Conservation (phyloP, 2,329 filamentous ascomycete species). For the Lecanosticta acicola region DNA sequence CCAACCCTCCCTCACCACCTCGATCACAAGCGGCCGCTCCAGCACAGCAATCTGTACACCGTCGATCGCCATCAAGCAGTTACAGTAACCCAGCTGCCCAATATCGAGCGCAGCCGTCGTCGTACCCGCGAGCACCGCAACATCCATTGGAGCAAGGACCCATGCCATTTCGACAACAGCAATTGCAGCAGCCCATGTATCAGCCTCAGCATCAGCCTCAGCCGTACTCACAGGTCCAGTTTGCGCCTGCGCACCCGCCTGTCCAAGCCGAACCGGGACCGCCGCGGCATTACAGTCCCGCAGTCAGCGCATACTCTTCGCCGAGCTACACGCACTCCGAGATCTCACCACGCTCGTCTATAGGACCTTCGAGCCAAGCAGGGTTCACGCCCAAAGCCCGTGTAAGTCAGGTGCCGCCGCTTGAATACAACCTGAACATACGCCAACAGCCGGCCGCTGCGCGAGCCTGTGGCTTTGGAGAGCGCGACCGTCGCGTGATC, state of each 20-base stretch:
- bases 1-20: slow-evolving; percentile 31
- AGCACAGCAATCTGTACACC: slow-evolving; percentile 24
- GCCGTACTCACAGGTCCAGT: slow-evolving; percentile 7
- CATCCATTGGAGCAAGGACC: slow-evolving; percentile 17
- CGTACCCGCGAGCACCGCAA: slow-evolving; percentile 13
- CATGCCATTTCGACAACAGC: slow-evolving; percentile 9
- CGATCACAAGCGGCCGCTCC: slow-evolving; percentile 5
- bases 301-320: slow-evolving; percentile 19
- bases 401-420: slow-evolving; percentile 20
- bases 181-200: slow-evolving; percentile 10
- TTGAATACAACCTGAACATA: slow-evolving; percentile 51
- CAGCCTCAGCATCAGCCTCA: slow-evolving; percentile 7
- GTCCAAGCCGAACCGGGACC: slow-evolving; percentile 7
- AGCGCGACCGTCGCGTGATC: slow-evolving; percentile 73
- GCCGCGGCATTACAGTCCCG: slow-evolving; percentile 14
- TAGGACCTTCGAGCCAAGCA: slow-evolving; percentile 9
- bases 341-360: slow-evolving; percentile 23
- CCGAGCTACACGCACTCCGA: slow-evolving; percentile 23
- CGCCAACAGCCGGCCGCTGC: slow-evolving; percentile 75
- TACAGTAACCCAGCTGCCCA: slow-evolving; percentile 12
- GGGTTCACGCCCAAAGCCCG: slow-evolving; percentile 9
- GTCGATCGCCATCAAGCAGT: slow-evolving; percentile 6
- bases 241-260: slow-evolving; percentile 11
- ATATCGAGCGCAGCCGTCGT: slow-evolving; percentile 25
- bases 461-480: slow-evolving; percentile 75